Conservation (phyloP, 208 protist genomes). For the Trypanosoma congolense region DNA sequence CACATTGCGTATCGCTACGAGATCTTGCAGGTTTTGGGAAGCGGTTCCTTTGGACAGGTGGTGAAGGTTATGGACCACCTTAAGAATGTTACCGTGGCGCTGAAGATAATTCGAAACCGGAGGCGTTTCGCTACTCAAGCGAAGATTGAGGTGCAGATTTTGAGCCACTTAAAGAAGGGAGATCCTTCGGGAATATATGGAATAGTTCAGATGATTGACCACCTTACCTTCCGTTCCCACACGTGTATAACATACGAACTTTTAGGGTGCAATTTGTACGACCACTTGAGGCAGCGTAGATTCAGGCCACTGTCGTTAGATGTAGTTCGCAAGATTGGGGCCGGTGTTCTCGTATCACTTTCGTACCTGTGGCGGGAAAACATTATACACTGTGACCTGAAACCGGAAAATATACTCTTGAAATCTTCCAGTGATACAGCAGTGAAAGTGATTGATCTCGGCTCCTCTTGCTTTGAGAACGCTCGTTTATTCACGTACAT, state of each 20-base stretch:
- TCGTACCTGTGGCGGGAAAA: conserved; percentile 72
- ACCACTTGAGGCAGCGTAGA: conserved; percentile 60
- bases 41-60: conserved; percentile 86
- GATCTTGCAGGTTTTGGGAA: conserved; percentile 60
- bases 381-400: conserved; percentile 95
- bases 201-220: conserved; percentile 69
- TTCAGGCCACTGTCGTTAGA: conserved; percentile 79
- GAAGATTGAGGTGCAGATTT: conserved; percentile 72
- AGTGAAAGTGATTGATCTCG: conserved; percentile 97
- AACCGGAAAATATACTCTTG: conserved; percentile 96
- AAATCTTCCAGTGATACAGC: conserved; percentile 47
- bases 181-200: conserved; percentile 63
- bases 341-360: conserved; percentile 64
- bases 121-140: conserved; percentile 62
- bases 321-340: conserved; percentile 57
- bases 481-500: conserved; percentile 90
- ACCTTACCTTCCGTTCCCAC: conserved; percentile 66
- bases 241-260: conserved; percentile 79
- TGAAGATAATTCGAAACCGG: conserved; percentile 83
- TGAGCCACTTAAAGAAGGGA: conserved; percentile 53
- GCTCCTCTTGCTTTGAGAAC: conserved; percentile 93
- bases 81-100: conserved; percentile 36
- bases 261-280: conserved; percentile 67
- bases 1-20: conserved; percentile 93
- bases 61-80: conserved; percentile 70